These are phyloP conservation scores for Toxoplasma gondii DNA, from an alignment of 169 alveolate genomes.

Conservation along the genomic window DNA sequence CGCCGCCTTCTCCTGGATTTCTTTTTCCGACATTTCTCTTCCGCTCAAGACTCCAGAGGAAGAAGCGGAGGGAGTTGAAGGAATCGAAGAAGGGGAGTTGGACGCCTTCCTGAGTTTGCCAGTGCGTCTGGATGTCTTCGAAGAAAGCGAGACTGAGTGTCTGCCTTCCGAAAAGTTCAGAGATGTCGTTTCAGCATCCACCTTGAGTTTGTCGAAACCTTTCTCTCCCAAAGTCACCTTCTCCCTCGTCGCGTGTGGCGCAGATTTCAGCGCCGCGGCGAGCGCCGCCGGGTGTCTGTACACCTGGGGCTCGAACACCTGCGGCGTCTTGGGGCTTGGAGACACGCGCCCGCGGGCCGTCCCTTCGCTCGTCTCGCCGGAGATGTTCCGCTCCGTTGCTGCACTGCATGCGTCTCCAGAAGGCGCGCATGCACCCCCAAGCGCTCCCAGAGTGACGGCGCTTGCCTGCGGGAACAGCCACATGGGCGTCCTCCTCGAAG, in stretches of 20 bases:
- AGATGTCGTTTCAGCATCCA: too few relatives aligned
- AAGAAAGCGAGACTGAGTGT: not conserved
- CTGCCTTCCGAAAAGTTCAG: not conserved
- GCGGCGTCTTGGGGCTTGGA: constrained; percentile 64
- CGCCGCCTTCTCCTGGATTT: not conserved
- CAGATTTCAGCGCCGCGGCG: constrained; percentile 62
- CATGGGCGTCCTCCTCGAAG: constrained; percentile 46
- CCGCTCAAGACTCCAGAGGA: not conserved
- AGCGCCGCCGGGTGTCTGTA: constrained; percentile 55
- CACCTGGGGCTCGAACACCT: constrained; percentile 66
- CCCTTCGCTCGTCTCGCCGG: constrained; percentile 44
- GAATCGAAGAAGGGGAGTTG: not conserved
- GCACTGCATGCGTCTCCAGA: not conserved
- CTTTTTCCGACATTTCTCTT: not conserved
- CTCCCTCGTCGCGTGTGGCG: constrained; percentile 59
- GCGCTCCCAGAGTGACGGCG: not conserved
- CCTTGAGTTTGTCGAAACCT: too few relatives aligned
- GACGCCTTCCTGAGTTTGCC: not conserved
- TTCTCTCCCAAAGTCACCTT: not conserved
- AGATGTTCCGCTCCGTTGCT: not conserved
- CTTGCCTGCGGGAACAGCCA: constrained; percentile 64
- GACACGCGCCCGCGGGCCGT: constrained; percentile 46
- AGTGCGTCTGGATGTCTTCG: not conserved
- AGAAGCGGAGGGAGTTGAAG: not conserved
- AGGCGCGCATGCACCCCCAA: not conserved